phyloP scores from a whole-genome alignment of 2,329 filamentous ascomycete species.

The Blastomyces gilchristii region DNA sequence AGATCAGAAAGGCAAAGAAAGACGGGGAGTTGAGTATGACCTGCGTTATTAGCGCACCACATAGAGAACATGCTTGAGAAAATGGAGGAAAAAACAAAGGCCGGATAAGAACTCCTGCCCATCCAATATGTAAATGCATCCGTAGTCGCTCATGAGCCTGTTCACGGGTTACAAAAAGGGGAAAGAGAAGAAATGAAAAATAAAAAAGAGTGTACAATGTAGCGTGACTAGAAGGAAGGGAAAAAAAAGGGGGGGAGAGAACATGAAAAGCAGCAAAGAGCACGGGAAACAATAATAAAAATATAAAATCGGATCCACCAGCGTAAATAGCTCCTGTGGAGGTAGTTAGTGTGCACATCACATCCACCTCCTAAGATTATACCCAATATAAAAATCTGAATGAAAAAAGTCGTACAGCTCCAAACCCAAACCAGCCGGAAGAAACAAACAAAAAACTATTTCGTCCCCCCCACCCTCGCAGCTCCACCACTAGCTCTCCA shows the following conservation, averaged over 20 bases:
- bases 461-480: conserved; percentile 35
- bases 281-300: background rate
- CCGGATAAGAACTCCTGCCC: background rate
- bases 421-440: background rate
- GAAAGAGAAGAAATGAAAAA: background rate
- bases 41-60: background rate
- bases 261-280: background rate
- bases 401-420: background rate
- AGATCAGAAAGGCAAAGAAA: background rate
- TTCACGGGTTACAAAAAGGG: background rate
- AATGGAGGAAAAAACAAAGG: background rate
- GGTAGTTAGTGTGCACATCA: background rate
- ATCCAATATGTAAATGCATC: background rate
- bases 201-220: background rate
- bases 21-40: background rate
- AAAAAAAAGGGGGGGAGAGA: background rate
- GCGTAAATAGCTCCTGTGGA: background rate
- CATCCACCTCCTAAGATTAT: background rate
- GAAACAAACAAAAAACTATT: background rate
- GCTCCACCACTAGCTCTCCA: conserved; percentile 72
- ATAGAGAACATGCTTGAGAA: no score
- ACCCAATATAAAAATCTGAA: background rate
- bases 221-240: background rate
- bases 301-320: background rate
- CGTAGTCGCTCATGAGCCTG: background rate